Evolutionary conservation across 805 yeast genomes (phyloP), one percentile per base, ranked within the genome.

Genomic region (Ogataea glucozyma): DNA sequence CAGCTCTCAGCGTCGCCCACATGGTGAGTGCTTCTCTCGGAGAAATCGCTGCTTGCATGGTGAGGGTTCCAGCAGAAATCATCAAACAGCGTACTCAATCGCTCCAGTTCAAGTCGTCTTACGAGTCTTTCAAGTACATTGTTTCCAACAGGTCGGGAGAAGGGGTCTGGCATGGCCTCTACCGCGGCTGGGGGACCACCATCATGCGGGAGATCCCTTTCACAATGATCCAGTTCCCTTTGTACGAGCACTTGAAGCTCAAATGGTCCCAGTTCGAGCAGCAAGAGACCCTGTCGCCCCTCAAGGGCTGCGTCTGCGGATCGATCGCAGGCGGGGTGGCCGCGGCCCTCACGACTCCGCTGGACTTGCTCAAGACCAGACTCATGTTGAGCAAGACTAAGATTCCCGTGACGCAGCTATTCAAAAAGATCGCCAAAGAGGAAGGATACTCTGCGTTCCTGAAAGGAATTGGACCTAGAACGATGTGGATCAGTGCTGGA

Each of bases 401-500:
- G 32, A 63, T 79, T 0, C 64, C 82, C 0, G 65, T 81, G 0
- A 31, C 63, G 4, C 52, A 61, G 10, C 62, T 89, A 45, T 78
- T 83, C 2, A 65, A 58, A 24, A 71, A 67, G 9, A 73, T 90
- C 37, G 63, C 73, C n/a, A 60, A 58, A 16, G 89, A 85, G 43
- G 97, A 89, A 60, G 97, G 97, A 0, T 66, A 70, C 30, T 52
- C 60, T 6, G 88, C 85, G 1, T 88, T 93, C 52, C 76, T 79
- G 60, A 76, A 76, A 37, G 99, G 99, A 11, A 74, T 91, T 20
- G 97, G 96, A 0, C 98, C 99, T 4, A 75, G 99, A 62, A 90
- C 97, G 0, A 73, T 86, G 79, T 93, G 99, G 99, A 91, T 93
- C 44, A 83, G 95, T 67, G 93, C 95, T 4, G 99, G 99, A 16